Conservation (phyloP, 306 rosid genomes). For the Citrullus mucosospermus region DNA sequence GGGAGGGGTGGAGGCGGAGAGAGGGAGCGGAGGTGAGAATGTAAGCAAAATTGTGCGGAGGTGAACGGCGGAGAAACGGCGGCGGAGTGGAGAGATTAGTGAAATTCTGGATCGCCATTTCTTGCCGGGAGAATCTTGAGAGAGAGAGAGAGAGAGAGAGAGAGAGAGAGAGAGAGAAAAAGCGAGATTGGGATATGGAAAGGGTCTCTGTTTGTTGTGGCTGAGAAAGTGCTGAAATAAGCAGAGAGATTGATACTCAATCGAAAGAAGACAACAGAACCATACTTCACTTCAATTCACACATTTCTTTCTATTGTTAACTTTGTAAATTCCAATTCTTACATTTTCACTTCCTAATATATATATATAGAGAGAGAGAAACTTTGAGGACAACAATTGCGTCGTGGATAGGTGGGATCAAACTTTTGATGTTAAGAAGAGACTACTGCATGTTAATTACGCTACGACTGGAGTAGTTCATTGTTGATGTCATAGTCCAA, state of each 20-base stretch:
- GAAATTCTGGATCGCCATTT: slow-evolving; percentile 46
- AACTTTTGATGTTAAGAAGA: no score
- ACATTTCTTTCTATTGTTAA: no score
- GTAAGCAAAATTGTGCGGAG: neutral
- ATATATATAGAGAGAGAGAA: no score
- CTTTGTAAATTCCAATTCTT: no score
- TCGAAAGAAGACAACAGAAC: neutral
- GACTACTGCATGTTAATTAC: no score
- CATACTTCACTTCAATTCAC: no score
- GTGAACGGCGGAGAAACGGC: slow-evolving; percentile 13
- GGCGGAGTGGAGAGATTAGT: slow-evolving; percentile 21
- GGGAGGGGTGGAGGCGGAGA: slow-evolving; percentile 1
- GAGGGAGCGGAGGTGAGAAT: slow-evolving; percentile 5
- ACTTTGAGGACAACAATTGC: no score
- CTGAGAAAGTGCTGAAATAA: neutral
- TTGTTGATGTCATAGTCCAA: no score
- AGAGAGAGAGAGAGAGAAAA: neutral
- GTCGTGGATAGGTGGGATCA: no score
- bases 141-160: neutral
- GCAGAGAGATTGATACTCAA: neutral
- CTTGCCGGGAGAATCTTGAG: neutral
- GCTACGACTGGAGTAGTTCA: no score
- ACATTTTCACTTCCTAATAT: no score
- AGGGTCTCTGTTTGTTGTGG: neutral
- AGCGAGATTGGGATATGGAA: neutral